Evolutionary conservation across 805 yeast species (phyloP).

Genomic region (Candida vartiovaarae): DNA sequence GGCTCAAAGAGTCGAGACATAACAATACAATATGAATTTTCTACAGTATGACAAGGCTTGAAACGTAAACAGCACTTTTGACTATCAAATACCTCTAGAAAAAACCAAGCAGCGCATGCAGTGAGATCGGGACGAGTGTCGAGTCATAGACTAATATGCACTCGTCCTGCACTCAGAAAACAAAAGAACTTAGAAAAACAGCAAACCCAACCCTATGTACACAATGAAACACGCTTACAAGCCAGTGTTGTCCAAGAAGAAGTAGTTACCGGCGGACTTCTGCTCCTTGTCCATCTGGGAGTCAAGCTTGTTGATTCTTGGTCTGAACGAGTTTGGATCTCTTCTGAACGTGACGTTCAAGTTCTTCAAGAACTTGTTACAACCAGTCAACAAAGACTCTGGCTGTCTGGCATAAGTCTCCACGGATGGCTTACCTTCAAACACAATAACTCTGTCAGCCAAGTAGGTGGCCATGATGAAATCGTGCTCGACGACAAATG

Average conservation of each 20-base stretch:
- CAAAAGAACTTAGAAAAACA: neutral
- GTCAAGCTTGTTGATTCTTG: slow-evolving; percentile 95
- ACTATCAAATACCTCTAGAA: no score
- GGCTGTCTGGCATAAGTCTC: slow-evolving; percentile 83
- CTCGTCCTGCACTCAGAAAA: no score
- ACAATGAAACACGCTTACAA: slow-evolving; percentile 23
- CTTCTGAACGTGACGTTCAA: slow-evolving; percentile 98
- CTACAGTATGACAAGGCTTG: no score
- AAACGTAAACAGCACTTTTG: no score
- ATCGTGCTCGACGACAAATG: slow-evolving; percentile 99
- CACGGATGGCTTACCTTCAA: slow-evolving; percentile 90
- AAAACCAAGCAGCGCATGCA: no score
- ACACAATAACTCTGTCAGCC: slow-evolving; percentile 98
- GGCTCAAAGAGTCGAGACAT: no score
- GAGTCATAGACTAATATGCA: no score
- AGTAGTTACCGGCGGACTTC: slow-evolving; percentile 85
- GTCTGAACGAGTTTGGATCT: slow-evolving; percentile 97
- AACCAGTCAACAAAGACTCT: slow-evolving; percentile 91
- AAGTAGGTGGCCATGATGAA: slow-evolving; percentile 99
- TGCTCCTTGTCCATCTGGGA: slow-evolving; percentile 99
- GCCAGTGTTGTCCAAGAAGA: slow-evolving; percentile 76
- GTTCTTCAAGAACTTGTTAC: slow-evolving; percentile 94
- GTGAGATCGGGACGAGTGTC: no score
- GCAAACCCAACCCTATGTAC: neutral
- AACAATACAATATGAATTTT: no score